Evolutionary conservation across 345 rosid species (phyloP).

Genomic region (Trapa incisa): DNA sequence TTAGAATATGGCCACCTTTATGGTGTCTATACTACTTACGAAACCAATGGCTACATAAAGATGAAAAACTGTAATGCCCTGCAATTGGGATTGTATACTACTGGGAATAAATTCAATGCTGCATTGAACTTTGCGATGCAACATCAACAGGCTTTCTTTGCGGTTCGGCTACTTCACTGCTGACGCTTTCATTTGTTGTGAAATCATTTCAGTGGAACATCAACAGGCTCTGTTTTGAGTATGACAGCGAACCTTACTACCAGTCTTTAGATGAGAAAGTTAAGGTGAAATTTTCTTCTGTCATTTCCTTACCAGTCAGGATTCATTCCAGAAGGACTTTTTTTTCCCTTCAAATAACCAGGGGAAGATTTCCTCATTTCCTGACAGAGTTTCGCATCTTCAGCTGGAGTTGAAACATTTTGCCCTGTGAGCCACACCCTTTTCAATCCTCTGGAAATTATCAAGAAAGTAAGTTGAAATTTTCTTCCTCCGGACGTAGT

Average conservation of each 20-base stretch:
- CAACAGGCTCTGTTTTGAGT: conserved; percentile 67
- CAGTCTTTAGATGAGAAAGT: conserved; percentile 58
- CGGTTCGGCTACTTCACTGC: neutral
- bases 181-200: neutral
- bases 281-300: conserved; percentile 29
- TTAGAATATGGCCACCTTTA: neutral
- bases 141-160: too few species aligned
- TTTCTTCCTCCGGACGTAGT: neutral
- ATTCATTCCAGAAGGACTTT: neutral
- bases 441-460: conserved; percentile 58
- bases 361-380: conserved; percentile 5
- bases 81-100: neutral
- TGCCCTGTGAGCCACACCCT: conserved; percentile 90
- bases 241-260: conserved; percentile 81
- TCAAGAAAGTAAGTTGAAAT: conserved; percentile 39
- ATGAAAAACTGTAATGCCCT: too few species aligned
- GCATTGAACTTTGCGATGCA: neutral
- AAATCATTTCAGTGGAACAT: conserved; percentile 56
- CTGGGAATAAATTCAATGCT: neutral
- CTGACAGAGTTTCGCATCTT: conserved; percentile 45
- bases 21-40: neutral
- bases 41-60: too few species aligned
- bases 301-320: neutral
- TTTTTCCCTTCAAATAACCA: neutral
- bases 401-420: conserved; percentile 59